A percentile compares a stretch with the other conserved stretches of the same genome.
Evolutionary conservation across 139 green algal species (phyloP).

Genomic region (Nannochloris sp.): DNA sequence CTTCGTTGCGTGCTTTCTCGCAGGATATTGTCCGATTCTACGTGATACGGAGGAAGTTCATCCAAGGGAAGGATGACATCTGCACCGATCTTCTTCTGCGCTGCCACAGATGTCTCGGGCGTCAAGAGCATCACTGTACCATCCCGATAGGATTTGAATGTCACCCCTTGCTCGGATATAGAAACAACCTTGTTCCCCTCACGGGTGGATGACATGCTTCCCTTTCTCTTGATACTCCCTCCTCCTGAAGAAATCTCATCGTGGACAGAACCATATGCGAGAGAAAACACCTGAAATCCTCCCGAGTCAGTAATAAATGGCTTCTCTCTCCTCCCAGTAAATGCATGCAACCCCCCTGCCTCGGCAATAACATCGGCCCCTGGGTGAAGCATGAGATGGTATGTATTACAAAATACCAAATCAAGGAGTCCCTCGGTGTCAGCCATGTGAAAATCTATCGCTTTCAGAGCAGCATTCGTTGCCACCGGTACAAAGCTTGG

Average conservation of each 20-base stretch:
- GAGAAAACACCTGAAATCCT: slow-evolving; percentile 44
- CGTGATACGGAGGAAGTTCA: slow-evolving; percentile 41
- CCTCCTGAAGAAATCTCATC: slow-evolving; percentile 34
- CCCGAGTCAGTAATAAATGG: slow-evolving; percentile 48
- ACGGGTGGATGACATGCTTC: slow-evolving; percentile 1
- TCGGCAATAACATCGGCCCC: slow-evolving; percentile 26
- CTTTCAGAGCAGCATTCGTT: slow-evolving; percentile 45
- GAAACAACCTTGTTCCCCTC: slow-evolving; percentile 19
- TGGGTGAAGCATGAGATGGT: slow-evolving; percentile 43
- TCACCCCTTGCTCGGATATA: slow-evolving; percentile 29
- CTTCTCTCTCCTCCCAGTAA: slow-evolving; percentile 27
- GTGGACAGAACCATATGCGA: slow-evolving; percentile 32
- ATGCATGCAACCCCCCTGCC: slow-evolving; percentile 38
- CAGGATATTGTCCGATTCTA: slow-evolving; percentile 2
- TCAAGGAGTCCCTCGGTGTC: slow-evolving; percentile 13
- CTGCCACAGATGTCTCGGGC: slow-evolving; percentile 32
- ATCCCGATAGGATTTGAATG: slow-evolving; percentile 33
- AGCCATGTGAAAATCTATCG: slow-evolving; percentile 17
- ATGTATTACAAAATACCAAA: slow-evolving; percentile 40
- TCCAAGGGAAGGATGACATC: slow-evolving; percentile 54
- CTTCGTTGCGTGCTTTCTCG: slow-evolving; percentile 20
- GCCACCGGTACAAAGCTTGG: slow-evolving; percentile 40
- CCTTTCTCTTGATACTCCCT: neutral
- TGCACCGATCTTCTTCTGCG: slow-evolving; percentile 38
- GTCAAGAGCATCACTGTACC: slow-evolving; percentile 32